phyloP scores from a whole-genome alignment of 2,329 filamentous ascomycete species.

The Scedosporium aurantiacum region DNA sequence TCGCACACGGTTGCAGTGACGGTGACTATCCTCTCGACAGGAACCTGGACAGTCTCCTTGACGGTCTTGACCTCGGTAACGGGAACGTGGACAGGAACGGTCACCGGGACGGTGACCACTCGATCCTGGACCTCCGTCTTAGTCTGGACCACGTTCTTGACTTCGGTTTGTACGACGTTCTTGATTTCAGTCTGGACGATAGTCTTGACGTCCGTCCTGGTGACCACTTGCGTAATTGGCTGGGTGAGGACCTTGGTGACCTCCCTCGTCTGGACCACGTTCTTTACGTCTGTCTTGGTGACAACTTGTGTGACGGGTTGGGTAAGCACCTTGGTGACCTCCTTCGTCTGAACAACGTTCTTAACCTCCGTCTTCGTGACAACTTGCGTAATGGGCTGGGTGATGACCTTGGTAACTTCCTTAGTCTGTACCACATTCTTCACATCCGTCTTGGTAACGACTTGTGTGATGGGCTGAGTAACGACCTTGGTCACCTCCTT shows the following conservation, averaged over 20 bases:
- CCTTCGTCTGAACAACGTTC: neutral
- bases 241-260: neutral
- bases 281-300: neutral
- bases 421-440: neutral
- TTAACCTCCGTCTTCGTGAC: neutral
- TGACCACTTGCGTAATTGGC: neutral
- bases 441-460: neutral
- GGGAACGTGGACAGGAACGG: neutral
- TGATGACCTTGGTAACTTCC: neutral
- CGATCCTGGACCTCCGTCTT: neutral
- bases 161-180: neutral
- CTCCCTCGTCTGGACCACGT: neutral
- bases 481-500: neutral
- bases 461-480: neutral
- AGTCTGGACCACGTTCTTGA: neutral
- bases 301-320: neutral
- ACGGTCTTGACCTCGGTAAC: conserved; percentile 2
- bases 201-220: conserved; percentile 1
- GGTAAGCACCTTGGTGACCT: neutral
- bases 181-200: conserved; percentile 1
- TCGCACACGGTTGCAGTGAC: neutral
- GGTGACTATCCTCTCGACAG: neutral
- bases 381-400: neutral
- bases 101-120: neutral
- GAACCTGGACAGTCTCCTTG: neutral